Conservation (phyloP, 2,329 filamentous ascomycete species). For the Xylaria sp. region DNA sequence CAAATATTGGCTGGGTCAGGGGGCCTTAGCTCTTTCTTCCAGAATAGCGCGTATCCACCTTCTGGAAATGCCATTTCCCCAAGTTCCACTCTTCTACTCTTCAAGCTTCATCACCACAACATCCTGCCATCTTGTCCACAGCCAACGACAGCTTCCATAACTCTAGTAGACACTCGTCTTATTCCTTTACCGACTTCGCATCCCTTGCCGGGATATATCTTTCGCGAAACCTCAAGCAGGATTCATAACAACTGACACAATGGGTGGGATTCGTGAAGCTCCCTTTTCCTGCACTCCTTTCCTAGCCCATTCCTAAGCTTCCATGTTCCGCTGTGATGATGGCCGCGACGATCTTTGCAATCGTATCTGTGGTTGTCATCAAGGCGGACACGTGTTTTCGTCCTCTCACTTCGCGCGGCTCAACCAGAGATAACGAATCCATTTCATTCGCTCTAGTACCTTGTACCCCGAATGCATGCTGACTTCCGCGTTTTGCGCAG, state of each 20-base stretch:
- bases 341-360: conserved; percentile 8
- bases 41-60: conserved; percentile 34
- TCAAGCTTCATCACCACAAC: conserved; percentile 21
- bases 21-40: conserved; percentile 29
- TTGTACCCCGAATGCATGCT: conserved; percentile 33
- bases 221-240: not conserved
- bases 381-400: not conserved
- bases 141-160: conserved; percentile 27
- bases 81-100: conserved; percentile 40
- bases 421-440: conserved; percentile 15
- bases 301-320: conserved; percentile 4
- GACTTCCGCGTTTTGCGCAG: conserved; percentile 47
- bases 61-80: conserved; percentile 43
- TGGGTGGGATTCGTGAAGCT: conserved; percentile 64
- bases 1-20: conserved; percentile 36
- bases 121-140: conserved; percentile 23
- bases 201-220: not conserved
- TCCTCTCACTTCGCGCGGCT: conserved; percentile 9
- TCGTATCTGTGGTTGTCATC: conserved; percentile 14
- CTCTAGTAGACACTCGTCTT: conserved; percentile 16
- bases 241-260: conserved; percentile 50
- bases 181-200: conserved; percentile 20
- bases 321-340: conserved; percentile 19
- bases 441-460: conserved; percentile 10
- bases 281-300: conserved; percentile 28